phyloP scores from a whole-genome alignment of 805 yeast genomes.

The Nakazawaea ernobii region DNA sequence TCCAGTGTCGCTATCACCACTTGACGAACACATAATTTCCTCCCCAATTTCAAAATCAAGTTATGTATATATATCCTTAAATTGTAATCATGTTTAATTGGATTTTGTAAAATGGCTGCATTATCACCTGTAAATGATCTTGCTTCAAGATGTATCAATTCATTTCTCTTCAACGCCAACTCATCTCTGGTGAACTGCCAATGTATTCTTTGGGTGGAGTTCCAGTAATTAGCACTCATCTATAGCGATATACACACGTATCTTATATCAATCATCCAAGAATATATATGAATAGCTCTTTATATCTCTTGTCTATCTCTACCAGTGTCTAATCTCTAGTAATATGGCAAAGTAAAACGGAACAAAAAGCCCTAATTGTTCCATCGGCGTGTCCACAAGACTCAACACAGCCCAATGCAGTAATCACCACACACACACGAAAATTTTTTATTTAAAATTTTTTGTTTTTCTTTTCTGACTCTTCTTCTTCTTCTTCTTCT shows the following conservation, averaged over 20 bases:
- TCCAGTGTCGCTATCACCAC: constrained; percentile 87
- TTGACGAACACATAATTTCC: constrained; percentile 73
- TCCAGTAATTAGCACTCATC: constrained; percentile 87
- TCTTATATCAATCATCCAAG: background rate
- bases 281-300: too few relatives aligned
- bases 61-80: constrained; percentile 77
- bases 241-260: background rate
- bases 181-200: constrained; percentile 78
- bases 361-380: too few relatives aligned
- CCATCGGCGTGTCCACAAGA: too few relatives aligned
- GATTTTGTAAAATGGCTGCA: constrained; percentile 18
- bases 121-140: constrained; percentile 11
- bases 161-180: constrained; percentile 27
- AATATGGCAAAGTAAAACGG: too few relatives aligned
- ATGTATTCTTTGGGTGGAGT: constrained; percentile 68
- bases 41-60: constrained; percentile 68
- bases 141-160: constrained; percentile 18
- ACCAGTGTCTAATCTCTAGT: too few relatives aligned
- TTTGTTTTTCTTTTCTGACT: too few relatives aligned
- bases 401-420: too few relatives aligned
- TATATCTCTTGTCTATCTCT: too few relatives aligned
- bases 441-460: too few relatives aligned
- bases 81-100: constrained; percentile 48
- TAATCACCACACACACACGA: too few relatives aligned
- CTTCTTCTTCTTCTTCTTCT: background rate